These are phyloP conservation scores for Senna tora DNA, from an alignment of 306 rosid species.

Conservation along the genomic window DNA sequence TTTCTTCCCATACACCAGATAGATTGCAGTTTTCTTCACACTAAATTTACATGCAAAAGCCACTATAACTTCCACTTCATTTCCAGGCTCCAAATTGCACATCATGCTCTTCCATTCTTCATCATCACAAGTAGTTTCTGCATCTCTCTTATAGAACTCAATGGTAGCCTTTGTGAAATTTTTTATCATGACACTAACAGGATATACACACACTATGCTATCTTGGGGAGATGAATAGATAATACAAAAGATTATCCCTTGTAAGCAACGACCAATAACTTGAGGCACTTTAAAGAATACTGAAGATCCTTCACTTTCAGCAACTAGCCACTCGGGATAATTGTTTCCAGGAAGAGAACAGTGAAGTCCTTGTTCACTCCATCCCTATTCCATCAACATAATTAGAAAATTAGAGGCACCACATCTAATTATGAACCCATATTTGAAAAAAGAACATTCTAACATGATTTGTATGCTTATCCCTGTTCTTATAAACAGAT, in stretches of 20 bases:
- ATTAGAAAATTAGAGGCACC: no score
- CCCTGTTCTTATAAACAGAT: no score
- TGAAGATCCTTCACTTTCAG: not conserved
- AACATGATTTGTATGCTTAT: no score
- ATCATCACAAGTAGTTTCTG: not conserved
- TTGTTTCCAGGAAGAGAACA: not conserved
- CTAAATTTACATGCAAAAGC: not conserved
- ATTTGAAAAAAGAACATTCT: no score
- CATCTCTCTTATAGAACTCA: not conserved
- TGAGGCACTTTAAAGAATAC: not conserved
- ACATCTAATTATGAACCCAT: no score
- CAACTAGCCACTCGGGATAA: not conserved
- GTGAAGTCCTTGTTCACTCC: no score
- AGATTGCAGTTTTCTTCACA: not conserved
- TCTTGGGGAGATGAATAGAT: not conserved
- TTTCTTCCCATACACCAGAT: not conserved
- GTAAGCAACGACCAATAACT: not conserved
- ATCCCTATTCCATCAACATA: not conserved
- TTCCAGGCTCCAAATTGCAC: not conserved
- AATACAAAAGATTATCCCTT: not conserved
- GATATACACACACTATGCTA: not conserved
- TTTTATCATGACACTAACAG: not conserved
- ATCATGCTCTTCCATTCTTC: not conserved
- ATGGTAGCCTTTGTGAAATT: not conserved
- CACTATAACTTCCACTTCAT: not conserved